Conservation (phyloP, 2,329 filamentous ascomycete genomes). For the Arthrobotrys sinensis region DNA sequence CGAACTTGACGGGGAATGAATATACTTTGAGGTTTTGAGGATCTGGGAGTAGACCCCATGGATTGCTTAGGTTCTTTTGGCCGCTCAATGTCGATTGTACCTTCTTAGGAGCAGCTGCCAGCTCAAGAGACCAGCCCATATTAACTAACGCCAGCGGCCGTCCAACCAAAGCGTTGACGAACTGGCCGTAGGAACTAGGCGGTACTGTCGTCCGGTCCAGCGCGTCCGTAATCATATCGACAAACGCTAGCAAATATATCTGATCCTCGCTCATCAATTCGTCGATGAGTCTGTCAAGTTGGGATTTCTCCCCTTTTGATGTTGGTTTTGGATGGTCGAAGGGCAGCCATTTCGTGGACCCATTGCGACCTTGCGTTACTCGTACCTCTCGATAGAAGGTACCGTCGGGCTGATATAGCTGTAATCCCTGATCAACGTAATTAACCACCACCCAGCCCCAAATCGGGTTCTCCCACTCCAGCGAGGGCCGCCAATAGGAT, state of each 20-base stretch:
- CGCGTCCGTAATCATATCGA: conserved; percentile 67
- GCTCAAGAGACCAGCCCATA: conserved; percentile 68
- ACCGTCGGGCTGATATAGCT: conserved; percentile 69
- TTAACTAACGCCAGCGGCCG: conserved; percentile 69
- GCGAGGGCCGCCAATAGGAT: conserved; percentile 61
- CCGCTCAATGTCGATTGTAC: conserved; percentile 62
- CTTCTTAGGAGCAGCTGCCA: conserved; percentile 62
- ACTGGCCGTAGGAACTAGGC: conserved; percentile 67
- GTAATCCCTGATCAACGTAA: conserved; percentile 68
- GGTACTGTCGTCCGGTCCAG: conserved; percentile 64
- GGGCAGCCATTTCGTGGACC: conserved; percentile 66
- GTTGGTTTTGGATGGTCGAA: conserved; percentile 63
- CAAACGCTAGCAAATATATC: conserved; percentile 66
- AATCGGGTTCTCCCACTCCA: conserved; percentile 68
- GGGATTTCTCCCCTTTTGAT: conserved; percentile 18
- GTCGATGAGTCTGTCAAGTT: conserved; percentile 65
- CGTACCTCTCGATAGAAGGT: conserved; percentile 69
- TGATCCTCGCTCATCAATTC: conserved; percentile 61
- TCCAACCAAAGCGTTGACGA: conserved; percentile 67
- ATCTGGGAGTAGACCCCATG: conserved; percentile 19
- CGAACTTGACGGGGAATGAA: conserved; percentile 67
- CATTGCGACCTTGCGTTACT: conserved; percentile 63
- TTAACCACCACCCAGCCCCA: conserved; percentile 70
- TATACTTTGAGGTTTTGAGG: conserved; percentile 63
- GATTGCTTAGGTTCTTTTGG: conserved; percentile 12